phyloP scores from a whole-genome alignment of 768 basidiomycete genomes.

The Lactarius akahatsu region DNA sequence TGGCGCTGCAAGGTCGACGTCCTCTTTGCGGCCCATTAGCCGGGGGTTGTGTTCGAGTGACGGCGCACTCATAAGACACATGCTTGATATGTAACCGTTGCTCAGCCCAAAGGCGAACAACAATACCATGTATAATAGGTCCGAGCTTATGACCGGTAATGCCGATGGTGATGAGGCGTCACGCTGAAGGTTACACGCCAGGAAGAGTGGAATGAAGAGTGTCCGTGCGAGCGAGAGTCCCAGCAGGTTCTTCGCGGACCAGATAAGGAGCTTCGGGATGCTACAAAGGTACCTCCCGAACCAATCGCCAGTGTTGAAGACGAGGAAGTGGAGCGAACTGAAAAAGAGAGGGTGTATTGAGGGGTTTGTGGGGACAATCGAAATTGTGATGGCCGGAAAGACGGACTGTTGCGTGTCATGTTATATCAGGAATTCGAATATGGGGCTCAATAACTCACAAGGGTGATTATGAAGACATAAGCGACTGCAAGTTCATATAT shows the following conservation, averaged over 20 bases:
- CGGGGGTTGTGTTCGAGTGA: conserved; percentile 77
- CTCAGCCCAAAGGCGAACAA: conserved; percentile 72
- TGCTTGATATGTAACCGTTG: conserved; percentile 76
- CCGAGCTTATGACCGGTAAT: conserved; percentile 63
- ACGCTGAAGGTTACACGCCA: conserved; percentile 83
- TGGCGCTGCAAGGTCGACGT: conserved; percentile 84
- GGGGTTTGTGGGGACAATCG: conserved; percentile 64
- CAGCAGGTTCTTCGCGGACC: conserved; percentile 64
- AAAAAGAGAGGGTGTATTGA: conserved; percentile 80
- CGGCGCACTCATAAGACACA: conserved; percentile 81
- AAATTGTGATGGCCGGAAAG: conserved; percentile 83
- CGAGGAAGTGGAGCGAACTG: conserved; percentile 71
- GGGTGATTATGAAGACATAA: conserved; percentile 74
- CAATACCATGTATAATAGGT: conserved; percentile 70
- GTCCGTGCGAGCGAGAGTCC: conserved; percentile 65
- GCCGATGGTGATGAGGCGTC: conserved; percentile 33
- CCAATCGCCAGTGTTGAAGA: conserved; percentile 74
- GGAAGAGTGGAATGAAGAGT: conserved; percentile 80
- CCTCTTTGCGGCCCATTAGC: conserved; percentile 64
- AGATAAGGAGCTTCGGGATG: conserved; percentile 61
- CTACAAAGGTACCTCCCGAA: conserved; percentile 67
- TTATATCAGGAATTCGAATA: conserved; percentile 1
- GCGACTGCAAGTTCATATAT: conserved; percentile 70
- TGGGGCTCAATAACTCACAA: conserved; percentile 49
- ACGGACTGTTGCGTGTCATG: conserved; percentile 56